Base-by-base conservation (phyloP, 176 grass and related monocot species). In the Elymus sibiricus region DNA sequence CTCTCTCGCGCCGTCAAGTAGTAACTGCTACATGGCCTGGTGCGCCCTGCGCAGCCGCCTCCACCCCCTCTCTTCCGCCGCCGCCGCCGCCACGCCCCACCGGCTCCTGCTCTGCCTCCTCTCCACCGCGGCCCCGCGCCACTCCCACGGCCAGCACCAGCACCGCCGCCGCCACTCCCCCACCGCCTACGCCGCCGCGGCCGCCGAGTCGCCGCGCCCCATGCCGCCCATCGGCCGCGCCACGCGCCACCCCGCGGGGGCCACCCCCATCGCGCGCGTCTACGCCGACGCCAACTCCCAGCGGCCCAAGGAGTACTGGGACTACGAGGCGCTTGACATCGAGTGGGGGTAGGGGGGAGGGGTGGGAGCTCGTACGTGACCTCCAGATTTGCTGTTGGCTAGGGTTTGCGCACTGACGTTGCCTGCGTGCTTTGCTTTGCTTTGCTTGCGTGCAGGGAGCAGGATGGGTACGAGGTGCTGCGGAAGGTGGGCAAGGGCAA, bases 401-500 rank as follows among this genome's bases (percentile, higher is more conserved):
- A 74, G 72, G 65, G 56, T 76, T 84, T 64, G 60, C 22, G 64
- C 67, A 60, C 39, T 86, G 42, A 81, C 37, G 67, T 64, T 58
- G 49, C 61, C 72, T 78, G 29, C 47, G 13, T 56, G 53, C 53
- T 40, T 51, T 53, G 49, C 16, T 53, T 42, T 53, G 46, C 46
- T 53, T 51, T 15, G 14, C 12, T 51, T 86, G 71, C 26, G 39
- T 88, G 77, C 77, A 96, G 97, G 82, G 87, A 93, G 76, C 94
- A 99, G 88, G 94, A 96, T 51, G 87, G 84, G 64, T 94, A 96
- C 38, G 97, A 90, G 86, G 94, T 98, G 69, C 79, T 95, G 24
- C 88, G 90, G 79, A 98, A 98, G 84, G 70, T 98, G n/a, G 94
- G 97, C 29, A 95, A 74, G 81, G 97, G 97, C 15, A 98, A 96